phyloP scores from a whole-genome alignment of 2,329 filamentous ascomycete species.

The Dothideomycetidae sp. region DNA sequence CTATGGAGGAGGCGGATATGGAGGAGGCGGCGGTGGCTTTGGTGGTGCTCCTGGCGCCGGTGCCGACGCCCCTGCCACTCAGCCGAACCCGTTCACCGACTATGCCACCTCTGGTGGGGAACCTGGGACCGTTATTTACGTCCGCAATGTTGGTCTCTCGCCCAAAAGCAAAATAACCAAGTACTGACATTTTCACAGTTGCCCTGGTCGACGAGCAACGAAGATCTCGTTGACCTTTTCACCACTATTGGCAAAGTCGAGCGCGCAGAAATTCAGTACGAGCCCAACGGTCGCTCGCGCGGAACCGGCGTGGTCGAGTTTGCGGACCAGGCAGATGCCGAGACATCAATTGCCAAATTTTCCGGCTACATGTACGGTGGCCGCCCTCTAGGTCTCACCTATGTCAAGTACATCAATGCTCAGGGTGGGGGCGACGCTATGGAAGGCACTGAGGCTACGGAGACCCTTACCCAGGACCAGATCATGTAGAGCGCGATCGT shows the following conservation, averaged over 20 bases:
- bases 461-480: constrained; percentile 84
- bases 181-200: constrained; percentile 43
- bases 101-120: constrained; percentile 79
- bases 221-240: constrained; percentile 91
- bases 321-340: constrained; percentile 65
- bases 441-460: constrained; percentile 59
- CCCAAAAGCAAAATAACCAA: constrained; percentile 13
- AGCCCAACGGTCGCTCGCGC: constrained; percentile 86
- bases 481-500: too few species aligned
- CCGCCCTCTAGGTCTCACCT: constrained; percentile 81
- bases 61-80: constrained; percentile 33
- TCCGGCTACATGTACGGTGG: constrained; percentile 95
- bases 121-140: constrained; percentile 72
- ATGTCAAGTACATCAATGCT: constrained; percentile 77
- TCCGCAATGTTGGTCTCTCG: constrained; percentile 69
- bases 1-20: constrained; percentile 39
- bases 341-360: constrained; percentile 91
- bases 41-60: constrained; percentile 21
- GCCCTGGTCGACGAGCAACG: constrained; percentile 97
- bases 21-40: constrained; percentile 39
- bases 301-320: constrained; percentile 96
- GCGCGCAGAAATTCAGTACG: constrained; percentile 98
- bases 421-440: constrained; percentile 50
- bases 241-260: constrained; percentile 96
- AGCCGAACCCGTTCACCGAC: constrained; percentile 88